phyloP scores from a whole-genome alignment of 768 basidiomycete species.

The Rhodotorula graminis region DNA sequence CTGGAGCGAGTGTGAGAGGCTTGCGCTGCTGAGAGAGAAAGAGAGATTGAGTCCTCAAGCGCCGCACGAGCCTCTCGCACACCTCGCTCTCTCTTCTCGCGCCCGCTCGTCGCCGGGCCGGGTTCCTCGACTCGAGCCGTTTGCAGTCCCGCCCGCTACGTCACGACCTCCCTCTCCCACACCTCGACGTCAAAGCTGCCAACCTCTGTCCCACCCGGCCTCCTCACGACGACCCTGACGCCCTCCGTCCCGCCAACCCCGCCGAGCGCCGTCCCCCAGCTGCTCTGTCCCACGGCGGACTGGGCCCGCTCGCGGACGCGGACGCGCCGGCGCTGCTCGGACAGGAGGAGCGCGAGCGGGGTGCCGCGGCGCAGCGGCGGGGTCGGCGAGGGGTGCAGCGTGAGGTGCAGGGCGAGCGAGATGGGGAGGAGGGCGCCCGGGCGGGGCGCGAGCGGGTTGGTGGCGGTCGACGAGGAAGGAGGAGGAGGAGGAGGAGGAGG shows the following conservation, averaged over 20 bases:
- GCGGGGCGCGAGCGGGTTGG: constrained; percentile 1
- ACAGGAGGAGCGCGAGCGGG: neutral
- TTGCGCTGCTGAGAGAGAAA: too few relatives aligned
- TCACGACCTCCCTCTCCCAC: constrained; percentile 2
- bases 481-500: neutral
- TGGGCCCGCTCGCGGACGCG: neutral
- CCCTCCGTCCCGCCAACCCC: constrained; percentile 8
- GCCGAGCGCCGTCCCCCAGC: neutral
- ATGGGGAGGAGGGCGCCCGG: neutral
- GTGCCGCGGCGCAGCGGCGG: constrained; percentile 2
- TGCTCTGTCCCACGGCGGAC: neutral
- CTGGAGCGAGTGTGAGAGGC: too few relatives aligned
- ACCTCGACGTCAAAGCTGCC: constrained; percentile 23
- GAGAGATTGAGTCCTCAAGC: too few relatives aligned
- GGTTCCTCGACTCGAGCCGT: too few relatives aligned
- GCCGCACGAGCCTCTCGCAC: too few relatives aligned
- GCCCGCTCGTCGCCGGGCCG: too few relatives aligned
- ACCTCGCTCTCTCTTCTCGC: too few relatives aligned
- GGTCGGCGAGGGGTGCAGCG: constrained; percentile 15
- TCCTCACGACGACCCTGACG: constrained; percentile 21
- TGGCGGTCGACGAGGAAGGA: neutral
- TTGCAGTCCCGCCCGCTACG: neutral
- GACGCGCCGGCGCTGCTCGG: neutral
- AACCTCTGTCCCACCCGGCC: constrained; percentile 15
- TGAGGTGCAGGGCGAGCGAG: constrained; percentile 18